Percentiles rank a stretch among this genome's conserved stretches.
phyloP scores from a whole-genome alignment of 768 basidiomycete species.

The Clitopilus passeckerianus region DNA sequence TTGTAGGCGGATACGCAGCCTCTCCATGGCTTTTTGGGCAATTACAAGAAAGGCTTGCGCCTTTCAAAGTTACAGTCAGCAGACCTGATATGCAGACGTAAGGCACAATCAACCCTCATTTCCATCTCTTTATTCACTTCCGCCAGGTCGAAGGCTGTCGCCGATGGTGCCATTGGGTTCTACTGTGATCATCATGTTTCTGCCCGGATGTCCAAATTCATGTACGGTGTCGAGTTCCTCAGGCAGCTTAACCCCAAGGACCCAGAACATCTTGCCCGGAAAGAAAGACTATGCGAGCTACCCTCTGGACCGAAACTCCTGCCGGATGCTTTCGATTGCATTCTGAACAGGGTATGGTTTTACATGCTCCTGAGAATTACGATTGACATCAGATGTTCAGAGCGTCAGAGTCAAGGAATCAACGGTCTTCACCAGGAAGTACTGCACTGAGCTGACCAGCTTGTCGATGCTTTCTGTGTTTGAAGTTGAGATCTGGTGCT shows the following conservation, averaged over 20 bases:
- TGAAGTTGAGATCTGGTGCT: slow-evolving; percentile 85
- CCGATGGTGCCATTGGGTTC: slow-evolving; percentile 80
- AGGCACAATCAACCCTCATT: slow-evolving; percentile 10
- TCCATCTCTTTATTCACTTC: background rate
- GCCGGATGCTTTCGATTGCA: slow-evolving; percentile 81
- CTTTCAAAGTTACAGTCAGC: slow-evolving; percentile 56
- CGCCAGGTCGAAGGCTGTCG: slow-evolving; percentile 74
- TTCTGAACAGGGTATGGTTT: slow-evolving; percentile 56
- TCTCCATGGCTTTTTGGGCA: slow-evolving; percentile 79
- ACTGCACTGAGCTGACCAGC: slow-evolving; percentile 77
- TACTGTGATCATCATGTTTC: slow-evolving; percentile 84
- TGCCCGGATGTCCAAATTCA: slow-evolving; percentile 72
- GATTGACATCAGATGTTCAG: slow-evolving; percentile 26
- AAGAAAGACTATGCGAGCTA: slow-evolving; percentile 64
- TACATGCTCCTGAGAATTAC: background rate
- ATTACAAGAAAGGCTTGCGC: slow-evolving; percentile 61
- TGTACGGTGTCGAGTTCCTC: slow-evolving; percentile 81
- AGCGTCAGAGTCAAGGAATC: slow-evolving; percentile 76
- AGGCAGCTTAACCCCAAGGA: slow-evolving; percentile 62
- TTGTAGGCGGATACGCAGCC: slow-evolving; percentile 81
- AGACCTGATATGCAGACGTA: slow-evolving; percentile 80
- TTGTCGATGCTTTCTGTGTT: slow-evolving; percentile 73
- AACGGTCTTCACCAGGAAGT: slow-evolving; percentile 76
- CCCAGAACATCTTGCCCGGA: slow-evolving; percentile 60
- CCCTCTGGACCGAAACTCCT: slow-evolving; percentile 76